A percentile compares a stretch with the other conserved stretches of the same genome.
Evolutionary conservation across 1,139 yeast genomes (phyloP).

Genomic region (Eremothecium sinecaudum): DNA sequence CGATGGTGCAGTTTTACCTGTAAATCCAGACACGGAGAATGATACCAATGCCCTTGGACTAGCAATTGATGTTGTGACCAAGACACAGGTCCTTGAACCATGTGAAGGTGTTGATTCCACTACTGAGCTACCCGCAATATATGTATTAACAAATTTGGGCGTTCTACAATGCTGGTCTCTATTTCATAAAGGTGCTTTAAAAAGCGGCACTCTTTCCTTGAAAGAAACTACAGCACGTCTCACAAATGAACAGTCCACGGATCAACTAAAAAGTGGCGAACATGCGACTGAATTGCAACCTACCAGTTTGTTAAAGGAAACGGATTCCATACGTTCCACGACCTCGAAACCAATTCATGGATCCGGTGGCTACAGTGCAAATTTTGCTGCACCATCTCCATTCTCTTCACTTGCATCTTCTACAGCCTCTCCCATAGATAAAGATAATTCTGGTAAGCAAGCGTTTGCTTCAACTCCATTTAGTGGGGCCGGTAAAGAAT

Average conservation of each 20-base stretch:
- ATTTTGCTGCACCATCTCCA: neutral
- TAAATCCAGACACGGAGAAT: slow-evolving; percentile 51
- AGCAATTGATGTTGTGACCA: slow-evolving; percentile 46
- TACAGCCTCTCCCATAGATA: neutral
- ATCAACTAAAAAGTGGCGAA: too few species aligned
- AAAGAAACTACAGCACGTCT: slow-evolving; percentile 5
- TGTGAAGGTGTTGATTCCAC: slow-evolving; percentile 49
- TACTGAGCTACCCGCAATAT: slow-evolving; percentile 52
- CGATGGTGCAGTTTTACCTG: slow-evolving; percentile 62
- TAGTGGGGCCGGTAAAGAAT: neutral
- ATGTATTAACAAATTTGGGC: slow-evolving; percentile 57
- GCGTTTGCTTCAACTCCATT: neutral
- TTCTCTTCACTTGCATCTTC: neutral
- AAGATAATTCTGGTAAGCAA: neutral
- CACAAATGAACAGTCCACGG: too few species aligned
- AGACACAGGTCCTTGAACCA: slow-evolving; percentile 41
- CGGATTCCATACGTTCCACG: too few species aligned
- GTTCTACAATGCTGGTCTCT: slow-evolving; percentile 55
- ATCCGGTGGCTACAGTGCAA: too few species aligned
- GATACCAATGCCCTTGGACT: slow-evolving; percentile 68
- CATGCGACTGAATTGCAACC: too few species aligned
- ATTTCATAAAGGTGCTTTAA: slow-evolving; percentile 43
- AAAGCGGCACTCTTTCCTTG: slow-evolving; percentile 27
- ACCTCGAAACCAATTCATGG: too few species aligned
- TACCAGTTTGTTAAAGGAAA: too few species aligned